phyloP scores from a whole-genome alignment of 352 stramenopile genomes.

The Globisporangium carolinianum region DNA sequence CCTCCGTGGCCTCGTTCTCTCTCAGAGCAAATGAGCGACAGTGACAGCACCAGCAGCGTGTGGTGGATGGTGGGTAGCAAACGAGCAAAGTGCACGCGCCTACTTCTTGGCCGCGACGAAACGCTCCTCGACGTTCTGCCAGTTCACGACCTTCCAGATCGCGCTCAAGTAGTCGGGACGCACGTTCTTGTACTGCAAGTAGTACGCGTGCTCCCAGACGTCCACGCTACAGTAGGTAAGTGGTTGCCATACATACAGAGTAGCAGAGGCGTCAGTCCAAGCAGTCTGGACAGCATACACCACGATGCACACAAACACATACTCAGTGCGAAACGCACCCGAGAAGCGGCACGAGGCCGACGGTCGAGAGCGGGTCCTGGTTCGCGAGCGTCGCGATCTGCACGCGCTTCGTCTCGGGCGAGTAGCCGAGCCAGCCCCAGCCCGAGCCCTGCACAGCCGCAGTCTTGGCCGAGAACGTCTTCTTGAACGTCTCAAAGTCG shows the following conservation, averaged over 20 bases:
- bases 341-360: slow-evolving; percentile 93
- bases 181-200: slow-evolving; percentile 97
- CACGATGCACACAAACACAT: neutral
- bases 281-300: neutral
- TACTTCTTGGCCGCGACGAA: slow-evolving; percentile 71
- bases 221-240: slow-evolving; percentile 77
- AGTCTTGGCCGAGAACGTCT: slow-evolving; percentile 80
- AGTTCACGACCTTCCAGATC: slow-evolving; percentile 95
- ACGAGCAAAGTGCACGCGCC: slow-evolving; percentile 13
- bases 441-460: slow-evolving; percentile 95
- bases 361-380: slow-evolving; percentile 95
- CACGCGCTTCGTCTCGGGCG: slow-evolving; percentile 79
- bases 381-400: slow-evolving; percentile 89
- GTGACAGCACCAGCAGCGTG: too few relatives aligned
- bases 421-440: slow-evolving; percentile 97
- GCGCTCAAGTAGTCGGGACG: slow-evolving; percentile 92
- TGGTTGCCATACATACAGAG: slow-evolving; percentile 6
- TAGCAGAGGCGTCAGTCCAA: neutral
- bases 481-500: slow-evolving; percentile 90
- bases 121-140: slow-evolving; percentile 87
- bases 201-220: slow-evolving; percentile 97
- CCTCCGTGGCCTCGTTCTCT: too few relatives aligned
- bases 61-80: too few relatives aligned
- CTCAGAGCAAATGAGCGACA: too few relatives aligned
- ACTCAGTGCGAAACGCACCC: slow-evolving; percentile 26